Base-by-base conservation (phyloP, 2,329 filamentous ascomycete species). In the Fusarium sp. region DNA sequence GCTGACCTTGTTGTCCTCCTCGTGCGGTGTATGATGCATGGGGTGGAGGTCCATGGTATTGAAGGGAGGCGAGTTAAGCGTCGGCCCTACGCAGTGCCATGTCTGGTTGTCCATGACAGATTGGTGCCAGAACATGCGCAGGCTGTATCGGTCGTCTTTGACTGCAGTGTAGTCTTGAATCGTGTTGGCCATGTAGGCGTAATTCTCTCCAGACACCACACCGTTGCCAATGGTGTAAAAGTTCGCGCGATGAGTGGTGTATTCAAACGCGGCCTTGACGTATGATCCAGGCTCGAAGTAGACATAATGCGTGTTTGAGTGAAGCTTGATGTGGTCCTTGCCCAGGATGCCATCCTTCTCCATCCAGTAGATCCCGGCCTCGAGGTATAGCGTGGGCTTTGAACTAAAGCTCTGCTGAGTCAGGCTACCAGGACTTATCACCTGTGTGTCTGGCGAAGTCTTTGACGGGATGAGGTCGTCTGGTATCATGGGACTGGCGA, bases 191-290 rank as follows among this genome's bases (percentile, higher is more conserved):
- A 82, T 80, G 68, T 82, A 84, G 7, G 82, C 80, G 62, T 84
- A 84, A 52, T 82, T 77, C 65, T 84, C 82, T 14, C 82, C 82
- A 0, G 81, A 83, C 3, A 84, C 74, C 10, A 84, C 80, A 12
- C 81, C 82, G 67, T 78, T 76, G 2, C 82, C 82, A 6, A 80
- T 81, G 15, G 82, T 80, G 11, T 79, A 72, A 47, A 83, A 70
- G 50, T 78, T 66, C 4, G 71, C 40, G 3, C 37, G 38, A 15
- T 69, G 75, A 37, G 45, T 71, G 9, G 73, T 78, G 71, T 79
- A 84, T 68, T 84, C 63, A 32, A 84, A 72, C 1, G 82, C 82
- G 1, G 81, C 82, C 68, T 84, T 84, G 65, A 84, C 79, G 62
- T 83, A 84, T 12, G 82, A 80, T 1, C 82, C 82, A 33, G 71